phyloP scores from a whole-genome alignment of 768 basidiomycete species.

The Leccinum aurantiacum region DNA sequence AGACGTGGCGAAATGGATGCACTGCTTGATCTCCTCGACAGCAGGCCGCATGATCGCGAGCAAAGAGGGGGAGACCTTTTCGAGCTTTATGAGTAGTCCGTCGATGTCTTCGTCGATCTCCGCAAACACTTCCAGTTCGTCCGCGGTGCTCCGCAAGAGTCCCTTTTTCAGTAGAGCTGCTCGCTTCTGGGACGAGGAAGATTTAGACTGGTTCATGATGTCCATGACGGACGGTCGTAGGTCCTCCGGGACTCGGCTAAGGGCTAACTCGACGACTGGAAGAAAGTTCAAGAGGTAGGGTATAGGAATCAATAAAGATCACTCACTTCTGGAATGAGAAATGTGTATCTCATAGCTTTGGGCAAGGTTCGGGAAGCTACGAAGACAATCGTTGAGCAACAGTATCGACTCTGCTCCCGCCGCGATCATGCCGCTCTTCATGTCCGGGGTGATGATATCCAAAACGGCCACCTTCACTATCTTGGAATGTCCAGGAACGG shows the following conservation, averaged over 20 bases:
- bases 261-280: constrained; percentile 63
- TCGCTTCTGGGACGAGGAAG: constrained; percentile 66
- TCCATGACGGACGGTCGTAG: constrained; percentile 59
- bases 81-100: constrained; percentile 51
- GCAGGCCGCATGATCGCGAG: constrained; percentile 47
- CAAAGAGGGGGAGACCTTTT: constrained; percentile 58
- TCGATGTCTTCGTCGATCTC: constrained; percentile 69
- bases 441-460: constrained; percentile 80
- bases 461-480: constrained; percentile 73
- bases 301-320: background rate
- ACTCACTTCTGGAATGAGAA: constrained; percentile 74
- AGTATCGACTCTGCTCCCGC: constrained; percentile 75
- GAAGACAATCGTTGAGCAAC: constrained; percentile 63
- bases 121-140: constrained; percentile 71
- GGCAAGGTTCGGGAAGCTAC: constrained; percentile 68
- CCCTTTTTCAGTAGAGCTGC: constrained; percentile 68
- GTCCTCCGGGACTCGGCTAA: constrained; percentile 60
- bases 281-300: constrained; percentile 7
- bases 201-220: constrained; percentile 65
- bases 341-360: constrained; percentile 74
- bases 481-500: constrained; percentile 71
- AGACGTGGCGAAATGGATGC: constrained; percentile 55
- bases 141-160: constrained; percentile 60
- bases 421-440: constrained; percentile 59
- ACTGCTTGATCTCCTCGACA: constrained; percentile 62